Percentiles rank a stretch among this genome's conserved stretches.
These are phyloP conservation scores for Russula sp. DNA, from an alignment of 768 basidiomycete genomes.

Conservation along the genomic window DNA sequence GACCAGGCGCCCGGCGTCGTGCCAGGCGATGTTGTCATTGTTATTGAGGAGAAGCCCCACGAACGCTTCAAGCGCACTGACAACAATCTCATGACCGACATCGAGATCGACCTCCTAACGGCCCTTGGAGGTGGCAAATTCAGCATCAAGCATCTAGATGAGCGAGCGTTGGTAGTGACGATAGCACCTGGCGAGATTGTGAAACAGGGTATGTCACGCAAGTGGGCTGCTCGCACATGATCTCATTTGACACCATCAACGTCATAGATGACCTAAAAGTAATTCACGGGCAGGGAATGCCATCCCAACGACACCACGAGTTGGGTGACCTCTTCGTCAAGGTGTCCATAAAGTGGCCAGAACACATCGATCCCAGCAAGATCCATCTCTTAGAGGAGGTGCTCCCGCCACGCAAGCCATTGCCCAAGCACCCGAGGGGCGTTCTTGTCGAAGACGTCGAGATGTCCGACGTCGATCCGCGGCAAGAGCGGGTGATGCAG, in stretches of 20 bases:
- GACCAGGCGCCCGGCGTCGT: slow-evolving; percentile 85
- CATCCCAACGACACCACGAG: slow-evolving; percentile 96
- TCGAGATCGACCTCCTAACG: slow-evolving; percentile 90
- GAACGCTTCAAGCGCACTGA: slow-evolving; percentile 83
- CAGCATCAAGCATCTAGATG: slow-evolving; percentile 87
- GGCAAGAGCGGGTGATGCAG: slow-evolving; percentile 44
- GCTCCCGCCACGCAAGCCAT: slow-evolving; percentile 66
- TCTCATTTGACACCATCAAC: slow-evolving; percentile 1
- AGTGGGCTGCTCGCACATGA: background rate
- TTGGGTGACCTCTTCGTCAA: slow-evolving; percentile 88
- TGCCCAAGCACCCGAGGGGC: slow-evolving; percentile 62
- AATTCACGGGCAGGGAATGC: slow-evolving; percentile 95
- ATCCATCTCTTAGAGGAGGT: slow-evolving; percentile 77
- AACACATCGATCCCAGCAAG: slow-evolving; percentile 55
- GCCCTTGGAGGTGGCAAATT: slow-evolving; percentile 91
- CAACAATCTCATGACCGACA: slow-evolving; percentile 76
- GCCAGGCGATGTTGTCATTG: slow-evolving; percentile 92
- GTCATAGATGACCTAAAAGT: slow-evolving; percentile 77
- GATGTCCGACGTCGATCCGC: slow-evolving; percentile 70
- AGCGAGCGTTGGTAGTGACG: slow-evolving; percentile 76
- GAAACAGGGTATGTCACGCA: slow-evolving; percentile 68
- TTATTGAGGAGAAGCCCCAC: slow-evolving; percentile 89
- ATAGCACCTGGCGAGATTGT: slow-evolving; percentile 86
- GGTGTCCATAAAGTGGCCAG: slow-evolving; percentile 85
- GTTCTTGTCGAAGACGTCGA: slow-evolving; percentile 76